Percentiles rank a stretch among this genome's conserved stretches.
Conservation (phyloP, 257 asterid species). For the Fraxinus americana region DNA sequence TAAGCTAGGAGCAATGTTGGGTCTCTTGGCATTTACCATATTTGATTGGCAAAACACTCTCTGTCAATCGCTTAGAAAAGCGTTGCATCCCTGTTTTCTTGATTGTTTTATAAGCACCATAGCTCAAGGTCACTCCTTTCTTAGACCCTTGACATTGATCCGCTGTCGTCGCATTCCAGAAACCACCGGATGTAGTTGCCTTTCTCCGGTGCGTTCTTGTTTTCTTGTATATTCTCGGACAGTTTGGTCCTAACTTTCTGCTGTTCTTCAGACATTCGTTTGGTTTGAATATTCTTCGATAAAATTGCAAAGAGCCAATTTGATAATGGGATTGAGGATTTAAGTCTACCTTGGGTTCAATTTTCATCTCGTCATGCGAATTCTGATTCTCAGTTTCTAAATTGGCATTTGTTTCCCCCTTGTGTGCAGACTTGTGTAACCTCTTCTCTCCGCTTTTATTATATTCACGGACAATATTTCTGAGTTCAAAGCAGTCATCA, state of each 20-base stretch:
- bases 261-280: conserved; percentile 31
- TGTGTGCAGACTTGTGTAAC: not conserved
- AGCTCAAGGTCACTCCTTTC: not conserved
- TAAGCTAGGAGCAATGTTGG: not conserved
- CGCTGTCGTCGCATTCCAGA: not conserved
- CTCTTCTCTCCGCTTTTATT: not conserved
- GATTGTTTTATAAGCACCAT: not conserved
- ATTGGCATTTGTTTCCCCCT: not conserved
- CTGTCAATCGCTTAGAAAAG: not conserved
- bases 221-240: conserved; percentile 26
- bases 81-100: not conserved
- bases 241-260: conserved; percentile 38
- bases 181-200: not conserved
- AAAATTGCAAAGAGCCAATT: conserved; percentile 18
- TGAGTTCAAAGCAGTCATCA: not conserved
- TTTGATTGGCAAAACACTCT: not conserved
- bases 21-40: conserved; percentile 14
- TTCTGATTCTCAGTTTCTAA: not conserved
- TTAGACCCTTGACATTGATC: not conserved
- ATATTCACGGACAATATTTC: not conserved
- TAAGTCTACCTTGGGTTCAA: not conserved
- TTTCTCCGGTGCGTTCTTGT: conserved; percentile 28
- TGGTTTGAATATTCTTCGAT: conserved; percentile 24
- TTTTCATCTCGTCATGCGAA: not conserved
- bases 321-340: not conserved